These are phyloP conservation scores for Saturnispora mendoncae DNA, from an alignment of 805 yeast genomes.

Conservation along the genomic window DNA sequence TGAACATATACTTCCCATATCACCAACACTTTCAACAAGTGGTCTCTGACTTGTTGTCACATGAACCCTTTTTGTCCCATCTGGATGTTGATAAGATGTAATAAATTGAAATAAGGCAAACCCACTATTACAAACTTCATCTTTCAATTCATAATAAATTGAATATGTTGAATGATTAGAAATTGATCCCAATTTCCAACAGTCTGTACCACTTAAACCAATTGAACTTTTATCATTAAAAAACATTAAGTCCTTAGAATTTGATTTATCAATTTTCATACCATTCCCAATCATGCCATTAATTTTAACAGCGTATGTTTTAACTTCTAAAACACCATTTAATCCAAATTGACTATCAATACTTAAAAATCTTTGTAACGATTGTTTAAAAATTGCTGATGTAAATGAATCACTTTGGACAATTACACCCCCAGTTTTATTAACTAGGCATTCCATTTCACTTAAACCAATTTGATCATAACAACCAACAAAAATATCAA, in stretches of 20 bases:
- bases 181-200: conserved; percentile 52
- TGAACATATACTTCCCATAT: conserved; percentile 28
- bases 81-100: conserved; percentile 54
- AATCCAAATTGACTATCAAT: conserved; percentile 38
- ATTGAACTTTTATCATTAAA: conserved; percentile 22
- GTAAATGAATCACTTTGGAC: conserved; percentile 58
- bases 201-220: conserved; percentile 46
- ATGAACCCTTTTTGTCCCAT: conserved; percentile 46
- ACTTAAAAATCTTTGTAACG: conserved; percentile 44
- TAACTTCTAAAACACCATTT: conserved; percentile 53
- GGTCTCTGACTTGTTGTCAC: conserved; percentile 50
- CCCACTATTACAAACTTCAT: conserved; percentile 10
- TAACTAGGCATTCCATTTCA: conserved; percentile 54
- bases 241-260: conserved; percentile 3
- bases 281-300: conserved; percentile 61
- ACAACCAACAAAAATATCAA: conserved; percentile 54
- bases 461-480: conserved; percentile 62
- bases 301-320: conserved; percentile 43
- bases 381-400: conserved; percentile 61
- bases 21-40: conserved; percentile 31
- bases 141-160: conserved; percentile 43
- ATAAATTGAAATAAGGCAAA: conserved; percentile 40
- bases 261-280: conserved; percentile 30
- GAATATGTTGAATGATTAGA: conserved; percentile 53
- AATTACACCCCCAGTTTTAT: conserved; percentile 54